Evolutionary conservation across 2,329 filamentous ascomycete species (phyloP).

Genomic region (Ophiostoma ulmi): DNA sequence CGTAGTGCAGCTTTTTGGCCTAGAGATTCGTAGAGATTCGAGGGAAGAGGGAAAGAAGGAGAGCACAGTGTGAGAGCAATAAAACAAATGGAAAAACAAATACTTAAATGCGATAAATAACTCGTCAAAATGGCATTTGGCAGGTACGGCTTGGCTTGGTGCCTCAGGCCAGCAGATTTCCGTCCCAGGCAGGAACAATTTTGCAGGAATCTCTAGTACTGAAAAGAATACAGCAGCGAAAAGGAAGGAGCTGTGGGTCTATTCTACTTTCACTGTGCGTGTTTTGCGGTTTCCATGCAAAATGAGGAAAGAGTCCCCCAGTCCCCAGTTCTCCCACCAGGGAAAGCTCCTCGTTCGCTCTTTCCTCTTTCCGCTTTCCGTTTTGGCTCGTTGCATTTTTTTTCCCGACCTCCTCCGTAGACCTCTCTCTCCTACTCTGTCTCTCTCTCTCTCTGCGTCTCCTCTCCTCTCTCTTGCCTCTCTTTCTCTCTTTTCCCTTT

Average conservation of each 20-base stretch:
- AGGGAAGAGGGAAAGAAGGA: neutral
- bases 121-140: neutral
- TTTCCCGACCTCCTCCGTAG: constrained; percentile 30
- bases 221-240: neutral
- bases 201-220: neutral
- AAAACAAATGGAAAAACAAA: neutral
- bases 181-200: neutral
- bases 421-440: neutral
- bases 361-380: constrained; percentile 19
- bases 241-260: neutral
- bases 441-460: constrained; percentile 1
- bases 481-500: constrained; percentile 3
- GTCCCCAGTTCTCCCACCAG: constrained; percentile 16
- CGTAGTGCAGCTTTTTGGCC: no score
- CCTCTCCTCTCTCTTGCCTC: constrained; percentile 9
- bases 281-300: constrained; percentile 12
- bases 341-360: constrained; percentile 26
- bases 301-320: no score
- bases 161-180: constrained; percentile 23
- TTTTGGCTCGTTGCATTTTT: constrained; percentile 29
- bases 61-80: constrained; percentile 2
- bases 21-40: no score
- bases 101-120: constrained; percentile 1
- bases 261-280: neutral
- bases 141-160: neutral